phyloP scores from a whole-genome alignment of 75 land plant genomes.

The Ceratopteris richardii region DNA sequence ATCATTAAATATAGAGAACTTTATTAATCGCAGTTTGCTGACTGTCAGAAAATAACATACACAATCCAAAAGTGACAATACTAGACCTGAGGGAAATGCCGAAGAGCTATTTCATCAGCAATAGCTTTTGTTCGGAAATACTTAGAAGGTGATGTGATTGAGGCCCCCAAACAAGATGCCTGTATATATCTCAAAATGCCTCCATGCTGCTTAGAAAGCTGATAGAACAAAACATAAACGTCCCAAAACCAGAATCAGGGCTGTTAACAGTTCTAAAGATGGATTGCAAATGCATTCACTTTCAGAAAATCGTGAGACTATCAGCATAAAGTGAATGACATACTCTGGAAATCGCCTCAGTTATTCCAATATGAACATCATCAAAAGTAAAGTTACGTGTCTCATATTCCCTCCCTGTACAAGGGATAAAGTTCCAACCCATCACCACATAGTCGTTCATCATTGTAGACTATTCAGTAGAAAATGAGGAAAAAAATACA shows the following conservation, averaged over 20 bases:
- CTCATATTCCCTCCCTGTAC: constrained; percentile 86
- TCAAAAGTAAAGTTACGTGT: constrained; percentile 93
- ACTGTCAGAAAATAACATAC: too few relatives aligned
- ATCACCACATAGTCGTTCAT: too few relatives aligned
- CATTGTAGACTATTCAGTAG: too few relatives aligned
- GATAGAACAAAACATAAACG: not conserved
- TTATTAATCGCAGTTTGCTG: too few relatives aligned
- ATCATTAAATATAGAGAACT: too few relatives aligned
- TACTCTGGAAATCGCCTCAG: constrained; percentile 82
- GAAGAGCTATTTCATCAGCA: constrained; percentile 57
- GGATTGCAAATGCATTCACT: too few relatives aligned
- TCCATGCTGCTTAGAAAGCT: constrained; percentile 95
- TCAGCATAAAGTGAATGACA: not conserved
- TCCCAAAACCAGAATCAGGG: too few relatives aligned
- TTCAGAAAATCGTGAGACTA: too few relatives aligned
- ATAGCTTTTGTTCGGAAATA: constrained; percentile 65
- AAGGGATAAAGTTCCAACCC: too few relatives aligned
- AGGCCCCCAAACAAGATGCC: constrained; percentile 84
- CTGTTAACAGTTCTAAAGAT: too few relatives aligned
- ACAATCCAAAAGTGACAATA: too few relatives aligned
- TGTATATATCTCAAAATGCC: constrained; percentile 89
- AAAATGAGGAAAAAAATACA: too few relatives aligned
- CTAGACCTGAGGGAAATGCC: constrained; percentile 82
- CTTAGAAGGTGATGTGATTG: constrained; percentile 67
- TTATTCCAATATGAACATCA: constrained; percentile 71